Conservation (phyloP, 2,329 filamentous ascomycete species). For the Fusarium avenaceum region DNA sequence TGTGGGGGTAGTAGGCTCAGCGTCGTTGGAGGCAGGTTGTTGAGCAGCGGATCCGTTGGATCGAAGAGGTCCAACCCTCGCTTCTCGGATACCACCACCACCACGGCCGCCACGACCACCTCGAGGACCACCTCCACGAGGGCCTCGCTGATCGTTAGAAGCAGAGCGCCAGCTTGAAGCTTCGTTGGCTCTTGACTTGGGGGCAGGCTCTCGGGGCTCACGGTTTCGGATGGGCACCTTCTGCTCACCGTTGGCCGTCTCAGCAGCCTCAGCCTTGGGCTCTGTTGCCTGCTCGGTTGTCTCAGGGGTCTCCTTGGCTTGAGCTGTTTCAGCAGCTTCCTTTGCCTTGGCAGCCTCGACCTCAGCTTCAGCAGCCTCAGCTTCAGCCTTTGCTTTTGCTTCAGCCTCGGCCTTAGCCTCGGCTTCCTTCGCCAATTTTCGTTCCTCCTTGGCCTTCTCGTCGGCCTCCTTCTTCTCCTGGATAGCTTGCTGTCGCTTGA, state of each 20-base stretch:
- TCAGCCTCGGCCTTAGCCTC: conserved; percentile 62
- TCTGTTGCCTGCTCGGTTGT: conserved; percentile 40
- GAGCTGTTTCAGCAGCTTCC: conserved; percentile 48
- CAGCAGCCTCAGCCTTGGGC: conserved; percentile 45
- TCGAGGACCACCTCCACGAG: conserved; percentile 63
- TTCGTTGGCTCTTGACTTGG: conserved; percentile 69
- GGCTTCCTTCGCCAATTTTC: conserved; percentile 71
- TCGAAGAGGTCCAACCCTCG: conserved; percentile 58
- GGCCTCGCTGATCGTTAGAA: conserved; percentile 62
- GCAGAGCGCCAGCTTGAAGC: conserved; percentile 72
- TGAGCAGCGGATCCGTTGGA: conserved; percentile 62
- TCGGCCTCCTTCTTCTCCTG: conserved; percentile 89
- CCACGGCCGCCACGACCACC: conserved; percentile 58
- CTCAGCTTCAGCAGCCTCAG: conserved; percentile 46
- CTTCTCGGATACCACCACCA: conserved; percentile 60
- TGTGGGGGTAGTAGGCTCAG: conserved; percentile 55
- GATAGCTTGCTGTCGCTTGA: conserved; percentile 81
- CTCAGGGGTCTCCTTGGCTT: conserved; percentile 49
- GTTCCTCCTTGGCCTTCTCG: conserved; percentile 85
- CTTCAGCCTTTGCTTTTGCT: conserved; percentile 48
- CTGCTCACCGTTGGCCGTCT: conserved; percentile 60
- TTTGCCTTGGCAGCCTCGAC: conserved; percentile 50
- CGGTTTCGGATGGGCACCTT: conserved; percentile 59
- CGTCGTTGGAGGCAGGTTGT: conserved; percentile 54
- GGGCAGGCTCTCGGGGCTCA: conserved; percentile 56